These are phyloP conservation scores for Curvularia verruculosa DNA, from an alignment of 2,329 filamentous ascomycete genomes.

Conservation along the genomic window DNA sequence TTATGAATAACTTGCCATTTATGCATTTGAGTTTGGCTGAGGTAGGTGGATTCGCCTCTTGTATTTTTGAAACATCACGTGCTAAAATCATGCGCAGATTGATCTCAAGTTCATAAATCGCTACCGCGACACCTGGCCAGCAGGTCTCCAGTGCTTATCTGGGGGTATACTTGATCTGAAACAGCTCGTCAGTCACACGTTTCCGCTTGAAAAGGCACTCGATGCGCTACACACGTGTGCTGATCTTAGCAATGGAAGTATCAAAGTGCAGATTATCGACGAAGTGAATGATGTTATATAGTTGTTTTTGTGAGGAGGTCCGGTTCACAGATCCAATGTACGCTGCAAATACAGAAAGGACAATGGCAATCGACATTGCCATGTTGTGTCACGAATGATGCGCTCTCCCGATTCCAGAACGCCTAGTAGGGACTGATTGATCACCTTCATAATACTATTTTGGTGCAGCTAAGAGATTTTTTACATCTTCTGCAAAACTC, in stretches of 20 bases:
- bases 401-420: too few species aligned
- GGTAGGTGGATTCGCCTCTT: constrained; percentile 40
- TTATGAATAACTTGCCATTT: constrained; percentile 70
- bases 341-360: too few species aligned
- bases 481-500: too few species aligned
- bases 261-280: constrained; percentile 67
- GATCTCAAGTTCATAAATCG: constrained; percentile 73
- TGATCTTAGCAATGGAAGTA: constrained; percentile 60
- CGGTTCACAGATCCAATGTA: too few species aligned
- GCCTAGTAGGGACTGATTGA: too few species aligned
- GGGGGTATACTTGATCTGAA: constrained; percentile 67
- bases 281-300: constrained; percentile 38
- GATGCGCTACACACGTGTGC: constrained; percentile 63
- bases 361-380: too few species aligned
- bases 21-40: constrained; percentile 70
- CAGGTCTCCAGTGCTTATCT: constrained; percentile 65
- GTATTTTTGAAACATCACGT: neutral
- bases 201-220: constrained; percentile 65
- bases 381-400: too few species aligned
- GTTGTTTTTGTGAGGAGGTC: neutral
- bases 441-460: too few species aligned
- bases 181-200: constrained; percentile 67
- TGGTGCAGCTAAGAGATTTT: too few species aligned
- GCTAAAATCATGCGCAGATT: constrained; percentile 54
- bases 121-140: constrained; percentile 73